Evolutionary conservation across 2,329 filamentous ascomycete species (phyloP).

Genomic region (Scytalidium lignicola): DNA sequence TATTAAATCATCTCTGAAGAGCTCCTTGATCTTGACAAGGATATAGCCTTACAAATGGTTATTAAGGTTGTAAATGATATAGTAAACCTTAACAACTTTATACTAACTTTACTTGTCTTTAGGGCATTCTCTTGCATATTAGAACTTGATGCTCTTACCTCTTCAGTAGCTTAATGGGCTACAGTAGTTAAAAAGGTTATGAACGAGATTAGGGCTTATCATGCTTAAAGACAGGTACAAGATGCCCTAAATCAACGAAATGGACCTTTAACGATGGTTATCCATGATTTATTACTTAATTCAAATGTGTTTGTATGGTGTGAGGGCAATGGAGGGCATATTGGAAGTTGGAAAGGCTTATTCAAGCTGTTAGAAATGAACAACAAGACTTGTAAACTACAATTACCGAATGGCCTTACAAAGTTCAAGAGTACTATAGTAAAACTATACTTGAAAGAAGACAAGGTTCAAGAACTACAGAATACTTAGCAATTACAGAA

Average conservation of each 20-base stretch:
- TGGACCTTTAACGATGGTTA: background rate
- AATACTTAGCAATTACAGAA: too few relatives aligned
- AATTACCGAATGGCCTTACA: slow-evolving; percentile 3
- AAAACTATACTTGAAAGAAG: too few relatives aligned
- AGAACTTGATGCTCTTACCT: background rate
- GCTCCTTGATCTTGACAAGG: slow-evolving; percentile 1
- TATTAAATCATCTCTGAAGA: slow-evolving; percentile 7
- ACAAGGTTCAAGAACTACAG: too few relatives aligned
- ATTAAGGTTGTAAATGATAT: slow-evolving; percentile 12
- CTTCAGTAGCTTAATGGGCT: background rate
- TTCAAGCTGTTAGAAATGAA: slow-evolving; percentile 1
- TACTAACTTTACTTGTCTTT: slow-evolving; percentile 9
- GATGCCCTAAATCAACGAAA: slow-evolving; percentile 3
- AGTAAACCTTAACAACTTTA: slow-evolving; percentile 1
- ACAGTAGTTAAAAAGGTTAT: slow-evolving; percentile 4
- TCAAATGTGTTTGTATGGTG: slow-evolving; percentile 4
- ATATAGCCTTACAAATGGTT: slow-evolving; percentile 6
- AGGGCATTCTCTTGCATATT: slow-evolving; percentile 3
- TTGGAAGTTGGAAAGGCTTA: background rate
- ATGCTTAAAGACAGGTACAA: slow-evolving; percentile 1
- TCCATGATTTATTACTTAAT: slow-evolving; percentile 3
- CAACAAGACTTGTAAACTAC: background rate
- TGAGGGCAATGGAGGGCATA: background rate
- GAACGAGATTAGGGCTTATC: slow-evolving; percentile 1
- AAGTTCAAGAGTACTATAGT: background rate